Evolutionary conservation across 2,329 filamentous ascomycete species (phyloP).

Genomic region (Dothideomycetes sp.): DNA sequence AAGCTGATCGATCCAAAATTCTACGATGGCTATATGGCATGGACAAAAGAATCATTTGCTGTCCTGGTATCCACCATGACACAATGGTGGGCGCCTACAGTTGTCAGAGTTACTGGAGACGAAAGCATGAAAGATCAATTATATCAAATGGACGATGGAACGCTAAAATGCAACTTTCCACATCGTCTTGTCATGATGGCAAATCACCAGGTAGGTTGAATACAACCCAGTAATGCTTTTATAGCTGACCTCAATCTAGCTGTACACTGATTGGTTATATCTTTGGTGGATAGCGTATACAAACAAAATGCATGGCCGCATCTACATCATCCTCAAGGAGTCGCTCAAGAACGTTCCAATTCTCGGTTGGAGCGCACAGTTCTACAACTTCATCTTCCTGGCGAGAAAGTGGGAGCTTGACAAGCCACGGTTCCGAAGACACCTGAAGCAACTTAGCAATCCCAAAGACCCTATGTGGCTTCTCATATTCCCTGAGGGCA

Average conservation of each 20-base stretch:
- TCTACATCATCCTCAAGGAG: slow-evolving; percentile 86
- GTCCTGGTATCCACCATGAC: slow-evolving; percentile 71
- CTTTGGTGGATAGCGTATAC: slow-evolving; percentile 81
- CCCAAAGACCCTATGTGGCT: slow-evolving; percentile 76
- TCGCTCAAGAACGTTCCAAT: slow-evolving; percentile 71
- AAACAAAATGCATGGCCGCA: slow-evolving; percentile 63
- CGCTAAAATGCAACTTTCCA: slow-evolving; percentile 65
- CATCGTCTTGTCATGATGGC: slow-evolving; percentile 72
- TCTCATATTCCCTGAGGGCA: slow-evolving; percentile 75
- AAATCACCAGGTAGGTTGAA: slow-evolving; percentile 55
- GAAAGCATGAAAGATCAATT: slow-evolving; percentile 67
- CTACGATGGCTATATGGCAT: slow-evolving; percentile 78
- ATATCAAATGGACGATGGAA: slow-evolving; percentile 54
- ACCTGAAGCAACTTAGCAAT: slow-evolving; percentile 56
- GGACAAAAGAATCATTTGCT: slow-evolving; percentile 77
- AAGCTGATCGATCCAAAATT: slow-evolving; percentile 66
- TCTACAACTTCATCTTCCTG: slow-evolving; percentile 81
- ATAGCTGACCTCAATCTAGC: slow-evolving; percentile 54
- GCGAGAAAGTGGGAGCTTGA: slow-evolving; percentile 75
- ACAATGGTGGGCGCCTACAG: slow-evolving; percentile 72
- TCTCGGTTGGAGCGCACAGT: slow-evolving; percentile 66
- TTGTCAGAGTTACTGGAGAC: slow-evolving; percentile 72
- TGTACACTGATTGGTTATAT: slow-evolving; percentile 82
- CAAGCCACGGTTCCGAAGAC: slow-evolving; percentile 58
- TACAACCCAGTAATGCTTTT: slow-evolving; percentile 24